A percentile compares a stretch with the other conserved stretches of the same genome.
Conservation (phyloP, 306 rosid genomes). For the Casuarina equisetifolia region DNA sequence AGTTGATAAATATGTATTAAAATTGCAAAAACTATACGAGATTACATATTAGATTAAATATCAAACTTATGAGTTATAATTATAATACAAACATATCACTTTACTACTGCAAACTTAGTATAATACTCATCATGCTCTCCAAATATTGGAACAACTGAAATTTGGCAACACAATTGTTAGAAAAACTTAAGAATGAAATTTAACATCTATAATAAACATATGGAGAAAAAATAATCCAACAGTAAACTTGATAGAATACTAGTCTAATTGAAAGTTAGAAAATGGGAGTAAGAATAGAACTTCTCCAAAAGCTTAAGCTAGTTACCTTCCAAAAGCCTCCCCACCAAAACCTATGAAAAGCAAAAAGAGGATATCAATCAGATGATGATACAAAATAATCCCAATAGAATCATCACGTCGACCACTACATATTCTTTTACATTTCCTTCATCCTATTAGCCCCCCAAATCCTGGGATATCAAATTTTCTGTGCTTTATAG, state of each 20-base stretch:
- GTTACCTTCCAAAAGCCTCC: slow-evolving; percentile 97
- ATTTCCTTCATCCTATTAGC: background rate
- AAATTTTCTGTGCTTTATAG: background rate
- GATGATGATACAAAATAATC: slow-evolving; percentile 19
- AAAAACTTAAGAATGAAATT: no score
- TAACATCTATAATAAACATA: no score
- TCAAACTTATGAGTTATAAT: background rate
- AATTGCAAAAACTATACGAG: background rate
- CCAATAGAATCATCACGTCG: background rate
- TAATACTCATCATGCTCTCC: no score
- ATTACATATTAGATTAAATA: no score
- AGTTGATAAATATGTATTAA: slow-evolving; percentile 26
- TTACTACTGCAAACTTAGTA: no score
- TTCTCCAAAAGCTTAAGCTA: slow-evolving; percentile 1
- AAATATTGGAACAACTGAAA: no score
- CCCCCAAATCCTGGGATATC: background rate
- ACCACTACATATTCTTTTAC: background rate
- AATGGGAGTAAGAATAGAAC: background rate
- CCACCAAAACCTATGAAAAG: slow-evolving; percentile 77
- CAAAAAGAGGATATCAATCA: slow-evolving; percentile 27
- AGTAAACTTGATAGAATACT: no score
- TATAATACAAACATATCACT: background rate
- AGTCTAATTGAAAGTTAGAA: background rate
- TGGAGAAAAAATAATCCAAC: no score
- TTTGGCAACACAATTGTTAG: no score